Base-by-base conservation (phyloP, 2,329 filamentous ascomycete species). In the Cladophialophora bantiana region DNA sequence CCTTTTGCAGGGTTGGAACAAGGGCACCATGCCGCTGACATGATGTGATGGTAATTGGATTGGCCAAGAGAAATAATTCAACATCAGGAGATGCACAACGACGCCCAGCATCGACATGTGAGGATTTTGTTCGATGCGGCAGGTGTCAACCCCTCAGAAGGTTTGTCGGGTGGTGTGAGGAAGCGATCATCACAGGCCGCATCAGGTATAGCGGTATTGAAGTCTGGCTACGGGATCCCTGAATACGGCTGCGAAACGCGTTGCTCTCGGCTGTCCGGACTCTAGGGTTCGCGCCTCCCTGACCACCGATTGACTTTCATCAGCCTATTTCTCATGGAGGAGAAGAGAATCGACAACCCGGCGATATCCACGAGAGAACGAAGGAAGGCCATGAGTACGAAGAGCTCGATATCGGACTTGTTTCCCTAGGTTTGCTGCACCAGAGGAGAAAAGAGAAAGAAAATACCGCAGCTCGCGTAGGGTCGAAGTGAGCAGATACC, bases 1-100 rank as follows among this genome's bases (percentile, higher is more conserved):
- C 38, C 38, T 40, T 40, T 40, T 10, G 38, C 15, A 40, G 38
- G 7, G 35, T 7, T 36, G 35, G 35, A 5, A n/a, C 38, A 50
- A 26, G 45, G 45, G 45, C 7, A 50, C 2, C 2, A 15, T 50
- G 45, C 45, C 45, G 45, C 45, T 50, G 45, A 50, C 45, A 50
- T 50, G 45, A 50, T 50, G 18, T 50, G 45, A 50, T 50, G 18
- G 45, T 50, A 50, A 50, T 9, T 9, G 45, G 45, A 50, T 12
- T 12, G 45, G 45, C 45, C 45, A 50, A 50, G 45, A 13, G 26
- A 50, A 5, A 13, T 42, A 15, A 42, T n/a, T n/a, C 42, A 48
- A 48, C 18, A 50, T 50, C 45, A 50, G 45, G 45, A 50, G 45
- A 50, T 50, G 45, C 18, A 50, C 26, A 50, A 50, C 45, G 20